Conservation (phyloP, 352 stramenopile genomes). For the Aphanomyces invadans region DNA sequence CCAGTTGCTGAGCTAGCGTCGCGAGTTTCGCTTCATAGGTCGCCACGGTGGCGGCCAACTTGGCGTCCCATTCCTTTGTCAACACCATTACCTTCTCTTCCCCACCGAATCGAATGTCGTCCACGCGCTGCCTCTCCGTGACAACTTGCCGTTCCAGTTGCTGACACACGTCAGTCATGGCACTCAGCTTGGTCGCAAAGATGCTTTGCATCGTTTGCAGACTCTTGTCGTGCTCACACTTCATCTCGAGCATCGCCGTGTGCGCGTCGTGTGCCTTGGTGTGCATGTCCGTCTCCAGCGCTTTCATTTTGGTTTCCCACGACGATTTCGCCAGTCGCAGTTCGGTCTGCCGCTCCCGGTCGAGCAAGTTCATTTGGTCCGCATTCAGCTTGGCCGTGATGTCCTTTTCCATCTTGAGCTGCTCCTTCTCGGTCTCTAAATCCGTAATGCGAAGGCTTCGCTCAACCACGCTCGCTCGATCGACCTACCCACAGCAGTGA, state of each 20-base stretch:
- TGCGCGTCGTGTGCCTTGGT: constrained; percentile 20
- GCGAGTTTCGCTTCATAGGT: constrained; percentile 29
- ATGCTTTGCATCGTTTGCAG: constrained; percentile 47
- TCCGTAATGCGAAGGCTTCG: constrained; percentile 47
- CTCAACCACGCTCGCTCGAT: constrained; percentile 47
- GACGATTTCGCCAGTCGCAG: constrained; percentile 27
- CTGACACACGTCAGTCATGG: constrained; percentile 35
- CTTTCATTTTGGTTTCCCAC: constrained; percentile 24
- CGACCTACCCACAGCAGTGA: constrained; percentile 44
- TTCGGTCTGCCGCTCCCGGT: constrained; percentile 31
- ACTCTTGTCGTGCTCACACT: constrained; percentile 38
- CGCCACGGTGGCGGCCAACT: not conserved
- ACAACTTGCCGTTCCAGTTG: constrained; percentile 26
- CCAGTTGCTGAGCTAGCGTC: not conserved
- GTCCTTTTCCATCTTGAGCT: constrained; percentile 66
- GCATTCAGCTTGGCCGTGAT: constrained; percentile 43
- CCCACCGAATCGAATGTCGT: constrained; percentile 35
- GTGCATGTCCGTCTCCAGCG: constrained; percentile 24
- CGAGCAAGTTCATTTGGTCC: constrained; percentile 41
- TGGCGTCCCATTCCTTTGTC: not conserved
- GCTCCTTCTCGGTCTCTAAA: constrained; percentile 51
- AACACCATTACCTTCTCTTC: constrained; percentile 35
- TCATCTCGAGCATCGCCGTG: constrained; percentile 28
- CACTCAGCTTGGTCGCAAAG: constrained; percentile 29
- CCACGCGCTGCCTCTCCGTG: constrained; percentile 15